Evolutionary conservation across 1,284 basidiomycete species (phyloP).

Genomic region (Ustilago nuda): DNA sequence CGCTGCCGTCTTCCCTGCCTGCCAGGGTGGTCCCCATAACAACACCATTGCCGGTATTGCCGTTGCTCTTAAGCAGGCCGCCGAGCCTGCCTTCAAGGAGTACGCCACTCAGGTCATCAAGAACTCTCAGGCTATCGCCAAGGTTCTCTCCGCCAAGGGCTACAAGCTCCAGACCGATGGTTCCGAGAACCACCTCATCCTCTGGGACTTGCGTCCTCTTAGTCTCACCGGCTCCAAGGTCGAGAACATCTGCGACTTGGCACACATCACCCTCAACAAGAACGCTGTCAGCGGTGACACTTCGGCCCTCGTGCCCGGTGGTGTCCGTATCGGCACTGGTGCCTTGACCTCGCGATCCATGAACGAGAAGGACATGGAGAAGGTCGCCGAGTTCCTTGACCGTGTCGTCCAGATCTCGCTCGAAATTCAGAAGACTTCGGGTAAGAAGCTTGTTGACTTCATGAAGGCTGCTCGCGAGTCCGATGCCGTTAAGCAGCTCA

Average conservation of each 20-base stretch:
- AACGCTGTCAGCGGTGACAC: conserved; percentile 95
- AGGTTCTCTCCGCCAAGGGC: conserved; percentile 63
- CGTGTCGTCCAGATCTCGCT: conserved; percentile 66
- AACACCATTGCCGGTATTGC: conserved; percentile 98
- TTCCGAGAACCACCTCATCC: conserved; percentile 96
- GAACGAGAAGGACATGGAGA: conserved; percentile 83
- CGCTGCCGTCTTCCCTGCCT: conserved; percentile 98
- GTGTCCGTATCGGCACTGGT: conserved; percentile 94
- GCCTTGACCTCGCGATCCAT: conserved; percentile 95
- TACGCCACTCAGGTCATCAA: conserved; percentile 95
- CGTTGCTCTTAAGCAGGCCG: conserved; percentile 92
- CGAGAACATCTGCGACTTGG: conserved; percentile 96
- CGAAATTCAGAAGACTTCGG: conserved; percentile 85
- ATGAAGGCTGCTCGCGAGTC: conserved; percentile 80
- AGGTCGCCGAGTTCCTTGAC: conserved; percentile 82
- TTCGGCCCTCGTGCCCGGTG: conserved; percentile 95
- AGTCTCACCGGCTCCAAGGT: conserved; percentile 97
- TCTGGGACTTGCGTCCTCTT: conserved; percentile 96
- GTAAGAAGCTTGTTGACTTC: conserved; percentile 94
- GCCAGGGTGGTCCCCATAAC: conserved; percentile 99
- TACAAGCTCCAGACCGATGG: conserved; percentile 96
- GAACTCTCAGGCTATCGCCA: conserved; percentile 67
- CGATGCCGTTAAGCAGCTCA: conserved; percentile 80
- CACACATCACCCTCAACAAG: conserved; percentile 83
- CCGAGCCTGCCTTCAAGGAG: conserved; percentile 87